Base-by-base conservation (phyloP, 129 eudicot genomes). In the Lactuca sativa region DNA sequence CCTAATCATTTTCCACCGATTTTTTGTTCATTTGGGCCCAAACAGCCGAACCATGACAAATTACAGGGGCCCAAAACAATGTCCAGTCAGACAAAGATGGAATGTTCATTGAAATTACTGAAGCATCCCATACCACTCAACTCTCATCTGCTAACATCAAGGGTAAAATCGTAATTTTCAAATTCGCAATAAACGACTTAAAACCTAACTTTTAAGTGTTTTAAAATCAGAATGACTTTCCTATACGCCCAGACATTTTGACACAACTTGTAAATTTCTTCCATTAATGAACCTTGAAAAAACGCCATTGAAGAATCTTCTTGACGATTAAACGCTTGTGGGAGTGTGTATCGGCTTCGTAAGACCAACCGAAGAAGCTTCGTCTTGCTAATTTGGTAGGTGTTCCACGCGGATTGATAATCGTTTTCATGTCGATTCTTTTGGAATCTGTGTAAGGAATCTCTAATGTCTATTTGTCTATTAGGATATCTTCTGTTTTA, bases 201-300 rank as follows among this genome's bases (percentile, higher is more conserved):
- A 13, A 57, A 77, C 77, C 77, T 77, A 70, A 56, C 16, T 41
- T 72, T 55, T 12, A 10, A 6, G 54, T 70, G 56, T 71, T n/a
- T 74, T 75, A 75, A 69, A 81, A 53, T 67, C 85, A 82, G 72
- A 44, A 44, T 51, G 9, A 69, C 73, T 57, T 14, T 70, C 54
- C 16, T 55, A 9, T 13, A 7, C 41, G 25, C 70, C 44, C 59
- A 21, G 34, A 62, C 62, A 61, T 41, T 62, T 74, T 63, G 53
- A 38, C 64, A 41, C n/a, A 40, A 43, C 64, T 70, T 74, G 51
- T 80, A 21, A 34, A 36, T 11, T 25, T 37, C 67, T 9, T 16
- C 63, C 56, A 69, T 33, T 54, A 59, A 70, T 10, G 15, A 8
- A 78, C 57, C 64, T 44, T 74, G 66, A 54, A 31, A 32, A 68